These are phyloP conservation scores for Fusarium cyanostomum DNA, from an alignment of 2,329 filamentous ascomycete species.

Conservation along the genomic window DNA sequence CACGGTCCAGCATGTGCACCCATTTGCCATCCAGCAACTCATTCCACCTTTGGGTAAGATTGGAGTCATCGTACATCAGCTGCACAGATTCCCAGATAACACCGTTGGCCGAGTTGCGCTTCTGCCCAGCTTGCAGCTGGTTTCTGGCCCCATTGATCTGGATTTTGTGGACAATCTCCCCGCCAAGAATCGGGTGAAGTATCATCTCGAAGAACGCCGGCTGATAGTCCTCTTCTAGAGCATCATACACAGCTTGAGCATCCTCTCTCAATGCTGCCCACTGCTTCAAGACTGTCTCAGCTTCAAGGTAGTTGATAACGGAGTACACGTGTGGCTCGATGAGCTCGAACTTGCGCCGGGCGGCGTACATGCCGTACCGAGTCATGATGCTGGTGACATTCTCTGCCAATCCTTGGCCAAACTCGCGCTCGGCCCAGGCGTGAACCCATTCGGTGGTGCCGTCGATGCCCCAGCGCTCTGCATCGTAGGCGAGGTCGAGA, in stretches of 20 bases:
- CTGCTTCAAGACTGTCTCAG: slow-evolving; percentile 60
- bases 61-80: slow-evolving; percentile 33
- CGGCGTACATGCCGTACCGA: slow-evolving; percentile 63
- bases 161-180: slow-evolving; percentile 61
- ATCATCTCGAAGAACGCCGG: slow-evolving; percentile 69
- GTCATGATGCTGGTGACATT: slow-evolving; percentile 56
- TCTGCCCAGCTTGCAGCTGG: slow-evolving; percentile 63
- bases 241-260: slow-evolving; percentile 57
- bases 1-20: slow-evolving; percentile 31
- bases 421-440: slow-evolving; percentile 61
- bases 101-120: slow-evolving; percentile 64
- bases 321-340: slow-evolving; percentile 66
- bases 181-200: slow-evolving; percentile 67
- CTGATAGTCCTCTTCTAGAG: slow-evolving; percentile 54
- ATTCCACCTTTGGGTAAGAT: slow-evolving; percentile 33
- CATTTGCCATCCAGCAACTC: slow-evolving; percentile 31
- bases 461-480: slow-evolving; percentile 47
- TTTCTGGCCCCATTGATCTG: slow-evolving; percentile 59
- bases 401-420: slow-evolving; percentile 56
- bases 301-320: slow-evolving; percentile 68
- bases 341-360: slow-evolving; percentile 68
- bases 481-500: slow-evolving; percentile 66
- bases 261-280: slow-evolving; percentile 60
- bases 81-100: slow-evolving; percentile 30
- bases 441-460: slow-evolving; percentile 54